phyloP scores from a whole-genome alignment of 2,329 filamentous ascomycete species.

The Botryosphaeria dothidea region DNA sequence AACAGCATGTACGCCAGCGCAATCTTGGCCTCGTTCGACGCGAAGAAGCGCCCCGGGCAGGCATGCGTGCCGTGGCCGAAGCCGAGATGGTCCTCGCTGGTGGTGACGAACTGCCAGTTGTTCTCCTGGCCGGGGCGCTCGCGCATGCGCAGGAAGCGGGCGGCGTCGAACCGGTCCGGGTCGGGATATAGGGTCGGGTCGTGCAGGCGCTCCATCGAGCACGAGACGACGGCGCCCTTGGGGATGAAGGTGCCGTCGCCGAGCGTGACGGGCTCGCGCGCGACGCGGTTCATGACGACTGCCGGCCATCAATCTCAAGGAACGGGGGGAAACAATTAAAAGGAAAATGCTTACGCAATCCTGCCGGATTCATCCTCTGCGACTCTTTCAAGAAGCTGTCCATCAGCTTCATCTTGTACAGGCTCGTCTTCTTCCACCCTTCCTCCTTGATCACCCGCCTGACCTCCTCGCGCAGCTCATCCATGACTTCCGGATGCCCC shows the following conservation, averaged over 20 bases:
- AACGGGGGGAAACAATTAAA: too few relatives aligned
- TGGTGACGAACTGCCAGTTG: slow-evolving; percentile 21
- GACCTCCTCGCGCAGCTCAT: slow-evolving; percentile 29
- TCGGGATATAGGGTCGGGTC: slow-evolving; percentile 19
- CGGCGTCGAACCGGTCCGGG: slow-evolving; percentile 21
- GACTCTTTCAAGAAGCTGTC: slow-evolving; percentile 47
- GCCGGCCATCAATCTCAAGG: background rate
- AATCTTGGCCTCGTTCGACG: slow-evolving; percentile 22
- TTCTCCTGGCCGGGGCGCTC: slow-evolving; percentile 18
- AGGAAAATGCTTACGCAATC: too few relatives aligned
- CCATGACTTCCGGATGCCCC: slow-evolving; percentile 27
- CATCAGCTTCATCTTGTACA: slow-evolving; percentile 43
- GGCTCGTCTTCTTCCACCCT: slow-evolving; percentile 36
- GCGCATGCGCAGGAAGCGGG: slow-evolving; percentile 22
- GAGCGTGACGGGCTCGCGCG: slow-evolving; percentile 25
- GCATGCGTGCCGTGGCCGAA: slow-evolving; percentile 24
- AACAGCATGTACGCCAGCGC: slow-evolving; percentile 20
- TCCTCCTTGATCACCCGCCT: slow-evolving; percentile 26
- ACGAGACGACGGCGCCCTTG: slow-evolving; percentile 22
- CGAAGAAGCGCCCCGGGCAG: slow-evolving; percentile 22
- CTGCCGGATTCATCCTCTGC: slow-evolving; percentile 26
- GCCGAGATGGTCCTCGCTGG: slow-evolving; percentile 22
- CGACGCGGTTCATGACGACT: background rate
- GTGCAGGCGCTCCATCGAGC: slow-evolving; percentile 4
- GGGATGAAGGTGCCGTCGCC: slow-evolving; percentile 30